A percentile compares a stretch with the other conserved stretches of the same genome.
Conservation (phyloP, 352 stramenopile genomes). For the Phytopythium kandeliae region DNA sequence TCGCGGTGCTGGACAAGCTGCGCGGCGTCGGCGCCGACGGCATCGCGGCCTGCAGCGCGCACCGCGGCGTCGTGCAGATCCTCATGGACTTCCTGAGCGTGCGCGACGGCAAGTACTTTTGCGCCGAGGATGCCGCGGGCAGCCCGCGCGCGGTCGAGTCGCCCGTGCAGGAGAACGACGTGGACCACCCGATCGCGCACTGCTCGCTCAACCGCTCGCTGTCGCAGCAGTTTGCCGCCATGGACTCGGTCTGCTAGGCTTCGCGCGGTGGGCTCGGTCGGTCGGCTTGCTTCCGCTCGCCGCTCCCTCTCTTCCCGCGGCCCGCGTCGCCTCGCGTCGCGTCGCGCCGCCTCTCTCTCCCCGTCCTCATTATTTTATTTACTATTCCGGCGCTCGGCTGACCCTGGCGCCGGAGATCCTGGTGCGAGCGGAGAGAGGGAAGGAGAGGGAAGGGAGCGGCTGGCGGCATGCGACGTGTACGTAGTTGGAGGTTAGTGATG, state of each 20-base stretch:
- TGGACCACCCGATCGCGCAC: slow-evolving; percentile 59
- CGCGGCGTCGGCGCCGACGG: slow-evolving; percentile 29
- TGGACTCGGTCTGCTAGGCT: slow-evolving; percentile 72
- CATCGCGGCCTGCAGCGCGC: slow-evolving; percentile 51
- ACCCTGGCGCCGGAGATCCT: too few species aligned
- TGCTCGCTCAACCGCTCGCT: slow-evolving; percentile 75
- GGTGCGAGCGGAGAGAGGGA: too few species aligned
- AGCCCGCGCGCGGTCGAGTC: slow-evolving; percentile 13
- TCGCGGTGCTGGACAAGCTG: slow-evolving; percentile 45
- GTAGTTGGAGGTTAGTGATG: too few species aligned
- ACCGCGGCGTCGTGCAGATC: slow-evolving; percentile 77
- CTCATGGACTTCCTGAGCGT: slow-evolving; percentile 83
- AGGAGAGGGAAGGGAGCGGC: too few species aligned
- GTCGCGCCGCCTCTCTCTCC: background rate
- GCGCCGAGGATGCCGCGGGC: too few species aligned
- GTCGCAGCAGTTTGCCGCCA: slow-evolving; percentile 65
- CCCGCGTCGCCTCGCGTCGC: too few species aligned
- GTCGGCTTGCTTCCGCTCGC: background rate
- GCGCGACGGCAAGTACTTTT: slow-evolving; percentile 74
- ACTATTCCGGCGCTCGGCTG: too few species aligned
- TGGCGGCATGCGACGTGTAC: too few species aligned
- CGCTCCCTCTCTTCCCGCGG: background rate
- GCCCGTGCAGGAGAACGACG: slow-evolving; percentile 36
- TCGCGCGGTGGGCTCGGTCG: background rate
- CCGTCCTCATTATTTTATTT: slow-evolving; percentile 4